Evolutionary conservation across 2,329 filamentous ascomycete species (phyloP).

Genomic region (Calcarisporium arbuscula): DNA sequence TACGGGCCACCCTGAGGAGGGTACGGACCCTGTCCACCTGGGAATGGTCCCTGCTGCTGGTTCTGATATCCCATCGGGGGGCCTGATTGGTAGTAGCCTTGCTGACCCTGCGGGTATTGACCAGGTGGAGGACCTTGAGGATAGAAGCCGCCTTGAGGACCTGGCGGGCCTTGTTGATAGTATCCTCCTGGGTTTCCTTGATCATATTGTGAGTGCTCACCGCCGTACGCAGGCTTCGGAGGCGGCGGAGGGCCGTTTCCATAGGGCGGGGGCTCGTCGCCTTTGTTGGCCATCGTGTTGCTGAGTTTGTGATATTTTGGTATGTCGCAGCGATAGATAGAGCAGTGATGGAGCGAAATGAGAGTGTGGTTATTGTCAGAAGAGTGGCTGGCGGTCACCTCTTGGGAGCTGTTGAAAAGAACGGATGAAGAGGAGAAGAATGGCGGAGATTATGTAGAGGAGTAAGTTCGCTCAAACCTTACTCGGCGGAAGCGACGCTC

Average conservation of each 20-base stretch:
- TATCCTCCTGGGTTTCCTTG: constrained; percentile 16
- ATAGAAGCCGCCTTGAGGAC: constrained; percentile 21
- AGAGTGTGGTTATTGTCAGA: too few relatives aligned
- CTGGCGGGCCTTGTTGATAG: constrained; percentile 18
- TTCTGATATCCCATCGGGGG: constrained; percentile 39
- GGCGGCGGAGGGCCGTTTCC: constrained; percentile 27
- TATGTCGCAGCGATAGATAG: not conserved
- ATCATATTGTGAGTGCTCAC: constrained; percentile 24
- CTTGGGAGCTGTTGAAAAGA: too few relatives aligned
- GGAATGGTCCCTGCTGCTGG: constrained; percentile 22
- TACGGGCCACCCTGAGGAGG: constrained; percentile 31
- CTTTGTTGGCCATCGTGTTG: constrained; percentile 42
- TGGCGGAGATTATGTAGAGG: too few relatives aligned
- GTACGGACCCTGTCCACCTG: constrained; percentile 14
- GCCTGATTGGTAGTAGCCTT: constrained; percentile 33
- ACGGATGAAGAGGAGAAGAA: too few relatives aligned
- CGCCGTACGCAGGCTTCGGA: constrained; percentile 39
- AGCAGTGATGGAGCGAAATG: too few relatives aligned
- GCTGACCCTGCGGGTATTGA: constrained; percentile 20
- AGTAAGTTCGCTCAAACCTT: too few relatives aligned
- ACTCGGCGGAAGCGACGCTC: too few relatives aligned
- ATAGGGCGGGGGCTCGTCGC: constrained; percentile 46
- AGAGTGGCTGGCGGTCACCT: too few relatives aligned
- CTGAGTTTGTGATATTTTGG: too few relatives aligned
- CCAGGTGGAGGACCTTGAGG: constrained; percentile 21